phyloP scores from a whole-genome alignment of 2,329 filamentous ascomycete species.

The Trichophyton equinum region DNA sequence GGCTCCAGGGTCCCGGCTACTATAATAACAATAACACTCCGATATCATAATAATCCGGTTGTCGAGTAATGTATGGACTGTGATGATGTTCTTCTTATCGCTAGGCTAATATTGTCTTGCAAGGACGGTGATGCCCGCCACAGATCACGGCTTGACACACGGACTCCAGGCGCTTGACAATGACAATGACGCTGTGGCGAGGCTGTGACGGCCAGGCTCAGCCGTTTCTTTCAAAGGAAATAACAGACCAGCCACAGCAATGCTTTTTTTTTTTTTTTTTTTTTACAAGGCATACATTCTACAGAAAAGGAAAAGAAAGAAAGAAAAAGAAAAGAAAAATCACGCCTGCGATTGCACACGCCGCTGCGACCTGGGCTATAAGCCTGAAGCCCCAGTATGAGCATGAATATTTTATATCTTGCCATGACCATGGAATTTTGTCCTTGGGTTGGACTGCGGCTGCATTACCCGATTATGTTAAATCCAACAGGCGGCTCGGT shows the following conservation, averaged over 20 bases:
- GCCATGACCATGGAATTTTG: neutral
- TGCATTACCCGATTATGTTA: neutral
- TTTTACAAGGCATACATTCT: too few relatives aligned
- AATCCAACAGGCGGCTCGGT: neutral
- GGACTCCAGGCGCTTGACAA: neutral
- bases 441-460: neutral
- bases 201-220: neutral
- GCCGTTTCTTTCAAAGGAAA: neutral
- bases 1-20: too few relatives aligned
- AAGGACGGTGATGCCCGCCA: neutral
- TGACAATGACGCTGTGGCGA: neutral
- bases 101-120: neutral
- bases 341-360: neutral
- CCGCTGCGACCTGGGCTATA: neutral
- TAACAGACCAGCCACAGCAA: neutral
- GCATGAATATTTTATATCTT: neutral
- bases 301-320: too few relatives aligned
- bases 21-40: too few relatives aligned
- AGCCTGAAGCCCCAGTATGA: neutral
- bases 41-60: too few relatives aligned
- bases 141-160: neutral
- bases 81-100: neutral
- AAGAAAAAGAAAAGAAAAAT: neutral
- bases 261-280: too few relatives aligned
- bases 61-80: too few relatives aligned